Conservation (phyloP, 257 asterid genomes). For the Gardenia jasminoides region DNA sequence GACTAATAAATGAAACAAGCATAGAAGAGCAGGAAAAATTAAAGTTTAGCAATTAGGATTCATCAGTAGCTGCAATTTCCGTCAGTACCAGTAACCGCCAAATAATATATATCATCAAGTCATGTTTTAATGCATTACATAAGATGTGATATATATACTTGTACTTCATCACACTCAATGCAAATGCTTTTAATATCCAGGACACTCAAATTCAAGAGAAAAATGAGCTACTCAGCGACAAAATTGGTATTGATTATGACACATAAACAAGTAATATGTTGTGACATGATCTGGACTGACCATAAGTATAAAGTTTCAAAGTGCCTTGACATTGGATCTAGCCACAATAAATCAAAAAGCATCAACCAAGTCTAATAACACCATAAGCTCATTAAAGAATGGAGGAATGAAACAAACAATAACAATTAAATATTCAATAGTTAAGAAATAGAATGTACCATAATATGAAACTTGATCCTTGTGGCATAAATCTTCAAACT, state of each 20-base stretch:
- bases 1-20: background rate
- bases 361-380: no score
- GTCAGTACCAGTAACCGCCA: background rate
- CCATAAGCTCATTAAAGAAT: no score
- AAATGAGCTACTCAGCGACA: conserved; percentile 52
- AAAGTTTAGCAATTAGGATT: background rate
- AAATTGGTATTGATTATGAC: conserved; percentile 56
- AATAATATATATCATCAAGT: background rate
- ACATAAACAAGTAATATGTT: no score
- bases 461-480: no score
- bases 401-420: no score
- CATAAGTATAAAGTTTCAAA: no score
- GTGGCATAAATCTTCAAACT: no score
- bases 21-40: background rate
- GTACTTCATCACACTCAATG: background rate
- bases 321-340: no score
- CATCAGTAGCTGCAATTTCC: background rate
- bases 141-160: background rate
- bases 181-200: conserved; percentile 37
- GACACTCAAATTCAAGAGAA: conserved; percentile 85
- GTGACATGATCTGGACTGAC: no score
- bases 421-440: no score
- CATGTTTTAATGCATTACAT: background rate
- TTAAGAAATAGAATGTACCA: no score
- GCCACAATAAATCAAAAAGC: no score